These are phyloP conservation scores for Tetrahymena thermophila DNA, from an alignment of 73 alveolate species.

Conservation along the genomic window DNA sequence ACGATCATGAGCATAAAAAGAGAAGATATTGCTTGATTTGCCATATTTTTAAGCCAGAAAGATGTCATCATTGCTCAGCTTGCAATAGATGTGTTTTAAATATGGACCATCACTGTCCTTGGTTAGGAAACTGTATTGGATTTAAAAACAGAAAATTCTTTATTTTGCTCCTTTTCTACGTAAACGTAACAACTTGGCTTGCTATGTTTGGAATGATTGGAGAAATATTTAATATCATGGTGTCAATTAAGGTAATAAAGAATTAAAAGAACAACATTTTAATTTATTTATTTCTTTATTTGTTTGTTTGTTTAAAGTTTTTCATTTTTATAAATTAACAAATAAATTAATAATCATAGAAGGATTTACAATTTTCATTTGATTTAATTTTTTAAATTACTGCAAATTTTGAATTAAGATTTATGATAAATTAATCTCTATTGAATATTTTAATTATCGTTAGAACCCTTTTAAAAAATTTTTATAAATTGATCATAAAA, in stretches of 20 bases:
- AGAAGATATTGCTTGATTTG: conserved; percentile 91
- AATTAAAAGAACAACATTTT: background rate
- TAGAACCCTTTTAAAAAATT: background rate
- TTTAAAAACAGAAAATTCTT: conserved; percentile 88
- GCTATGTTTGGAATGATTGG: conserved; percentile 29
- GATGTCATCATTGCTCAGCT: conserved; percentile 93
- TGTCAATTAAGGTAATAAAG: background rate
- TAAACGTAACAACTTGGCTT: conserved; percentile 44
- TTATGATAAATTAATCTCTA: background rate
- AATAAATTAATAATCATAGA: background rate
- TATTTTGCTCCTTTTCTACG: conserved; percentile 76
- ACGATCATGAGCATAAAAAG: conserved; percentile 80
- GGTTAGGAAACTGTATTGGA: conserved; percentile 94
- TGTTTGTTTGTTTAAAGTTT: too few relatives aligned
- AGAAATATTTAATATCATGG: background rate
- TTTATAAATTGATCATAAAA: background rate
- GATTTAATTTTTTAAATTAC: background rate
- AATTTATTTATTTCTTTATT: too few relatives aligned
- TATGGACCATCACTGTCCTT: conserved; percentile 98
- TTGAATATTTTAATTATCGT: background rate
- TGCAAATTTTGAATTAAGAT: background rate
- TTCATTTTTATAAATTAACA: background rate
- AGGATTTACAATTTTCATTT: background rate
- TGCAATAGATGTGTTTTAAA: conserved; percentile 94
- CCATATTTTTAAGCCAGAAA: conserved; percentile 90